Evolutionary conservation across 768 basidiomycete species (phyloP), one percentile per base, ranked within the genome.

Genomic region (Mycena maculata): DNA sequence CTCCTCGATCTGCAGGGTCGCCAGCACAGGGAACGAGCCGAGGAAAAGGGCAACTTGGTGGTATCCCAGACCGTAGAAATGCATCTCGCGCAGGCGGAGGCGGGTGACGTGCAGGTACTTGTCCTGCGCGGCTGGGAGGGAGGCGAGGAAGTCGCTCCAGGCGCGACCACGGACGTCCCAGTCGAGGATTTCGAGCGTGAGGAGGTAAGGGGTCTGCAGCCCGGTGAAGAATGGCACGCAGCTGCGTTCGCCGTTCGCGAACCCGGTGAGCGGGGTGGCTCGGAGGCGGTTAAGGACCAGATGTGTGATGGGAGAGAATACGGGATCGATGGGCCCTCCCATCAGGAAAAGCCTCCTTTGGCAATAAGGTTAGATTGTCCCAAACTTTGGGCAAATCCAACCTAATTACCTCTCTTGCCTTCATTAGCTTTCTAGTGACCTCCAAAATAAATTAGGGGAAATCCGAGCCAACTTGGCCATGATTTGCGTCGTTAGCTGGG

Each of bases 71-170:
- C 47, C 58, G 12, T 11, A 13, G n/a, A 59, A 38, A n/a, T 59
- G 58, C 58, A 59, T 59, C 6, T 45, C 45, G 2, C 15, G 9
- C 9, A 59, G 15, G 20, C 33, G 44, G 6, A 59, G 33, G 11
- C 42, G n/a, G 1, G n/a, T 12, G 20, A 59, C 30, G n/a, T 22
- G 4, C 16, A 31, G 28, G 31, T 42, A 59, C 22, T 27, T 48
- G 47, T 48, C 11, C 12, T 4, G 28, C 31, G 15, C 1, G 20
- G n/a, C 30, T 20, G 16, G 22, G 23, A 42, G 28, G 22, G 42
- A 3, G 38, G 25, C 31, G 47, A 59, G n/a, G 23, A 59, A 59
- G 23, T 59, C 58, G 20, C 20, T 20, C 58, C 58, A 59, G 6
- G 27, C 47, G 30, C 58, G 58, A n/a, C 58, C 23, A 2, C 12